Conservation (phyloP, 352 stramenopile genomes). For the Phytophthora ohioensis region DNA sequence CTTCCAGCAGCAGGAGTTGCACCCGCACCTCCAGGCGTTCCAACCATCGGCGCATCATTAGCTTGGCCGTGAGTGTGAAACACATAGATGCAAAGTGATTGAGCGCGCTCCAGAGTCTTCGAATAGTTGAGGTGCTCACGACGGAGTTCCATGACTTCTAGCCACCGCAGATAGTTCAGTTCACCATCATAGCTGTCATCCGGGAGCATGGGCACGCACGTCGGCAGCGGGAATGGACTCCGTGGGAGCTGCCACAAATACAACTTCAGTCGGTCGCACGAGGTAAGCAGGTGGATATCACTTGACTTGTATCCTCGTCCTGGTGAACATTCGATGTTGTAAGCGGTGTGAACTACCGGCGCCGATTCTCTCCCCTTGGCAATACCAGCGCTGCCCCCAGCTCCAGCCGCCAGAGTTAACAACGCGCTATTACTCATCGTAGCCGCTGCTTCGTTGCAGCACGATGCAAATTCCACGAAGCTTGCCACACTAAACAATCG, state of each 20-base stretch:
- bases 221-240: slow-evolving; percentile 72
- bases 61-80: slow-evolving; percentile 85
- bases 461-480: slow-evolving; percentile 78
- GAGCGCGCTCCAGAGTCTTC: slow-evolving; percentile 84
- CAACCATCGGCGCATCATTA: slow-evolving; percentile 50
- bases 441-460: slow-evolving; percentile 53
- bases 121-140: slow-evolving; percentile 77
- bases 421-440: slow-evolving; percentile 46
- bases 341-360: slow-evolving; percentile 75
- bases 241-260: slow-evolving; percentile 88
- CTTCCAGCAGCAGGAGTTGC: slow-evolving; percentile 21
- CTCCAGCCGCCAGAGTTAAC: slow-evolving; percentile 38
- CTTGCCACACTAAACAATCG: slow-evolving; percentile 75
- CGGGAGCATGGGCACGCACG: slow-evolving; percentile 70
- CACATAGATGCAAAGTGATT: slow-evolving; percentile 84
- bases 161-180: slow-evolving; percentile 72
- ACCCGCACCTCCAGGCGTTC: slow-evolving; percentile 31
- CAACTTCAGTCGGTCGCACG: slow-evolving; percentile 72
- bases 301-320: slow-evolving; percentile 87
- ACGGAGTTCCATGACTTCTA: slow-evolving; percentile 86
- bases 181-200: slow-evolving; percentile 73
- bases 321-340: slow-evolving; percentile 88
- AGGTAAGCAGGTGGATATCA: slow-evolving; percentile 75
- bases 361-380: slow-evolving; percentile 46
- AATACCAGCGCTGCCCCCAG: slow-evolving; percentile 31